Evolutionary conservation across 2,329 filamentous ascomycete genomes (phyloP).

Genomic region (Phyllosticta ampelicida): DNA sequence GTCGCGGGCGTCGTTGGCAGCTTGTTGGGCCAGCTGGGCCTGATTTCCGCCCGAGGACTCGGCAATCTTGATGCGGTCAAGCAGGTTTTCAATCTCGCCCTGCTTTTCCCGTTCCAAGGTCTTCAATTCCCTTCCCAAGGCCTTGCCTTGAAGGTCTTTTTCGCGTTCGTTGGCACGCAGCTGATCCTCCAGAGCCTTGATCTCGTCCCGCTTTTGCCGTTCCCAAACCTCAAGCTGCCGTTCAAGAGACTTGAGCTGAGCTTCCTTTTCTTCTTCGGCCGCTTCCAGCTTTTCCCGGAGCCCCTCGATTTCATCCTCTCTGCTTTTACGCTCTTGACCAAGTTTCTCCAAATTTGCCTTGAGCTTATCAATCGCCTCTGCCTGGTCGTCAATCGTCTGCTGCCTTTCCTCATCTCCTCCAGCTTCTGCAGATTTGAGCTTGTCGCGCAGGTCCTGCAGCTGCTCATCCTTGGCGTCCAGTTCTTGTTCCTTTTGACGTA

Average conservation of each 20-base stretch:
- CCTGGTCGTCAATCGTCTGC: slow-evolving; percentile 21
- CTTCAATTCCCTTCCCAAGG: slow-evolving; percentile 25
- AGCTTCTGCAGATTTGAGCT: slow-evolving; percentile 22
- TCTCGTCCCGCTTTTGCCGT: slow-evolving; percentile 19
- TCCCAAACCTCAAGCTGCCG: slow-evolving; percentile 22
- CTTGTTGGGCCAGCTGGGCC: slow-evolving; percentile 30
- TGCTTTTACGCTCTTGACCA: slow-evolving; percentile 18
- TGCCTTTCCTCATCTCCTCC: slow-evolving; percentile 24
- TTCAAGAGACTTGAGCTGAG: slow-evolving; percentile 25
- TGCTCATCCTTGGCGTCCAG: slow-evolving; percentile 29
- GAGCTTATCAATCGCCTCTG: slow-evolving; percentile 24
- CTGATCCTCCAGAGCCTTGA: slow-evolving; percentile 22
- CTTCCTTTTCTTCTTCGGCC: slow-evolving; percentile 26
- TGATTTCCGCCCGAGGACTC: slow-evolving; percentile 32
- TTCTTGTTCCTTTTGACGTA: slow-evolving; percentile 23
- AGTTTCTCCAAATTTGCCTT: slow-evolving; percentile 20
- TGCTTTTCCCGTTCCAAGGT: slow-evolving; percentile 24
- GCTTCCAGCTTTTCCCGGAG: slow-evolving; percentile 32
- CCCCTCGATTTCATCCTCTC: slow-evolving; percentile 33
- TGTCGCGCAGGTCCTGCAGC: slow-evolving; percentile 23
- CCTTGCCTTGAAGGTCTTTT: slow-evolving; percentile 27
- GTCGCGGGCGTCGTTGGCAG: slow-evolving; percentile 28
- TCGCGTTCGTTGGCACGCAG: slow-evolving; percentile 23
- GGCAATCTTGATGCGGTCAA: slow-evolving; percentile 28
- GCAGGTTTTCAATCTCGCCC: slow-evolving; percentile 31